Conservation (phyloP, 2,329 filamentous ascomycete genomes). For the Hypomyces perniciosus region DNA sequence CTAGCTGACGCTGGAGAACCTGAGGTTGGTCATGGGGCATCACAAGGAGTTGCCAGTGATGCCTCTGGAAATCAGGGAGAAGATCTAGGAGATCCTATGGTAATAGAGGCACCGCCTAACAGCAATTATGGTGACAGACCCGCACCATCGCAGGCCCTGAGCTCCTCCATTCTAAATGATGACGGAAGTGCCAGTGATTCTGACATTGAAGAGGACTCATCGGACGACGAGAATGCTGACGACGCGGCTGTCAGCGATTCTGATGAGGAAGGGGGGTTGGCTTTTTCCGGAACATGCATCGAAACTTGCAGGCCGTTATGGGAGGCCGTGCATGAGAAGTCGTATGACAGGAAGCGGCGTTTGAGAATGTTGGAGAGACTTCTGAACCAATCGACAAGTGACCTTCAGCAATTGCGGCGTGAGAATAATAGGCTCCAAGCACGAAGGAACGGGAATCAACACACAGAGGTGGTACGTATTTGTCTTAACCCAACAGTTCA, state of each 20-base stretch:
- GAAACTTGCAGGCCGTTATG: background rate
- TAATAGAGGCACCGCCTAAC: no score
- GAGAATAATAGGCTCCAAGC: background rate
- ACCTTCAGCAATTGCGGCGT: background rate
- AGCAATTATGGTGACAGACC: no score
- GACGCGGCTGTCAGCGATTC: background rate
- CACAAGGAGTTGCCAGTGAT: no score
- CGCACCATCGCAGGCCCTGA: no score
- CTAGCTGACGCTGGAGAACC: background rate
- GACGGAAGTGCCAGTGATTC: background rate
- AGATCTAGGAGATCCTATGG: no score
- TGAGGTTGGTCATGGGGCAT: no score
- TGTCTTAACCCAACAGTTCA: no score
- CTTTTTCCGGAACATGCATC: background rate
- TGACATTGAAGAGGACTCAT: background rate
- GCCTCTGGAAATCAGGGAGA: no score
- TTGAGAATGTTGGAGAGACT: background rate
- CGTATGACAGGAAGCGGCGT: background rate
- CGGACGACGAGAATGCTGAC: background rate
- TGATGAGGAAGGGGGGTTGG: background rate
- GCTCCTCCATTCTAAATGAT: no score
- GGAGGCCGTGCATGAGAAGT: conserved; percentile 1
- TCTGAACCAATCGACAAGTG: background rate
- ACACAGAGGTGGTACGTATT: background rate
- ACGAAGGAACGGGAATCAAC: background rate